Evolutionary conservation across 2,329 filamentous ascomycete species (phyloP), one percentile per base, ranked within the genome.

Genomic region (Thielaviopsis ethacetica): DNA sequence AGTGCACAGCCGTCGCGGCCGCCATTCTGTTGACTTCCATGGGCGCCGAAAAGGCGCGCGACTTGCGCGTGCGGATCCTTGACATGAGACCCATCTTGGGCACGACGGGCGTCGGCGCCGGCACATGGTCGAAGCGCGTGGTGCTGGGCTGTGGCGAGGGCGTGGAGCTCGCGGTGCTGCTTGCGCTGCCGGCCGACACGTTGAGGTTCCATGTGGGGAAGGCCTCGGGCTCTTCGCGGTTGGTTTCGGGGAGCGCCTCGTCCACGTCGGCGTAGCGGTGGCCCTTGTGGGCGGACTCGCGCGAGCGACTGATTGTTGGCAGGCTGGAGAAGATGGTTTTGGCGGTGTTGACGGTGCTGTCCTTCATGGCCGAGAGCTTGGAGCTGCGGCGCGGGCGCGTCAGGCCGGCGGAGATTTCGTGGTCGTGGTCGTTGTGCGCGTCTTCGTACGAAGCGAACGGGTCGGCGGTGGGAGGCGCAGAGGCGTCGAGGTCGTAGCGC

Each of bases 351-450:
- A 60, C 59, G 13, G 59, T 60, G 38, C 49, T 54, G 13, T 53
- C 55, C 44, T 57, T 76, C 60, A 93, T 75, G 67, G 96, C 88
- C 57, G 88, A 83, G 34, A 78, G 75, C 69, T 86, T 91, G 1
- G 90, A 88, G 0, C 90, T 89, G 66, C 76, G 80, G 70, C 95
- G 88, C 41, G 97, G 78, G 26, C 84, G 81, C 69, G 83, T 86
- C 66, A 96, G 85, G 53, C 83, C 80, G 49, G 83, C 65, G 57
- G 91, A 91, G 54, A 83, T 83, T 49, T 84, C 75, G 64, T 55
- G 52, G 53, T 26, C 52, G 17, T n/a, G n/a, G n/a, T 53, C 56
- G 30, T 57, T 17, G 34, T 26, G 9, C 26, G 38, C 21, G 59
- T 60, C 55, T 19, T 57, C 30, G 21, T 60, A 22, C 13, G 56